Evolutionary conservation across 495 filamentous ascomycete genomes (phyloP).

Genomic region (Daldinia concentrica): DNA sequence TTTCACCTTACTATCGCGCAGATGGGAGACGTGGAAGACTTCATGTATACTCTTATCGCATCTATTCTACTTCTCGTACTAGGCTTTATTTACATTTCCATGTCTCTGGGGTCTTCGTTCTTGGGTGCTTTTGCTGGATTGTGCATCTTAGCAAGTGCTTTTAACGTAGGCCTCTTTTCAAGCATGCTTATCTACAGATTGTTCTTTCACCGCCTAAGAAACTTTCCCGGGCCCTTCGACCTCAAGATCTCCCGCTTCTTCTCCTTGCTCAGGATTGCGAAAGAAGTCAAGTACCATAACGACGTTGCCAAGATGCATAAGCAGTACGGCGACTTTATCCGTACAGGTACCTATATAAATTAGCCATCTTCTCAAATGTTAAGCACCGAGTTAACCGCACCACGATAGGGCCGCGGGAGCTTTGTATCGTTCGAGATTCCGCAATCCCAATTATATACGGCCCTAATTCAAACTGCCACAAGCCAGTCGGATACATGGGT

Average conservation of each 20-base stretch:
- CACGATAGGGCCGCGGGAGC: conserved; percentile 41
- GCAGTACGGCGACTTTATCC: conserved; percentile 54
- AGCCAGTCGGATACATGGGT: conserved; percentile 52
- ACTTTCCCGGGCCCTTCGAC: conserved; percentile 55
- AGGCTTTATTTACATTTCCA: conserved; percentile 1
- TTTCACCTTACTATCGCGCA: conserved; percentile 23
- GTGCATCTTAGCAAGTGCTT: neutral
- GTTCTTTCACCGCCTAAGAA: conserved; percentile 57
- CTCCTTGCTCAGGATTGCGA: conserved; percentile 28
- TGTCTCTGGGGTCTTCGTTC: conserved; percentile 1
- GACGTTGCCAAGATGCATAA: conserved; percentile 46
- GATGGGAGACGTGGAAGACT: conserved; percentile 6
- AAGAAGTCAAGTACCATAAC: conserved; percentile 42
- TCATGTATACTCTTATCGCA: conserved; percentile 14
- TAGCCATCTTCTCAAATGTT: neutral
- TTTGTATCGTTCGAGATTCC: conserved; percentile 50
- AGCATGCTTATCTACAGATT: conserved; percentile 58
- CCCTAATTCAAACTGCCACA: conserved; percentile 45
- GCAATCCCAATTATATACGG: conserved; percentile 49
- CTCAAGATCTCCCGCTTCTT: conserved; percentile 53
- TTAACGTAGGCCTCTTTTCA: conserved; percentile 42
- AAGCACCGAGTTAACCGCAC: neutral
- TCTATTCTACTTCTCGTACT: neutral
- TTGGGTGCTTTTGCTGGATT: neutral
- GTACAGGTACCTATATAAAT: conserved; percentile 39